These are phyloP conservation scores for Spinacia oleracea DNA, from an alignment of 179 eudicot species.

Conservation along the genomic window DNA sequence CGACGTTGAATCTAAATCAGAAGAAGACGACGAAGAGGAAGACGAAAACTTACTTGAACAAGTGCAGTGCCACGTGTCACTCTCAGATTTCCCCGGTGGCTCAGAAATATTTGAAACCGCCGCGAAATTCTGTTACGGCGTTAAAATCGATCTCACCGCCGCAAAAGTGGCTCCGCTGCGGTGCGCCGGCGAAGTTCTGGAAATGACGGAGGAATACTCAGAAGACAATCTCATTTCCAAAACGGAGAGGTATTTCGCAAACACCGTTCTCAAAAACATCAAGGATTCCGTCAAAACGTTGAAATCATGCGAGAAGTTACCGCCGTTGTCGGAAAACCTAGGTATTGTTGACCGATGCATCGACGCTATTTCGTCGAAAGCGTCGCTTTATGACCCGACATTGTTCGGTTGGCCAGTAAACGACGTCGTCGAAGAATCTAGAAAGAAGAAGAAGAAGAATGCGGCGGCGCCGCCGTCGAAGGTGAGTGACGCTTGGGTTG, in stretches of 20 bases:
- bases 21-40: conserved; percentile 25
- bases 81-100: conserved; percentile 80
- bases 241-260: conserved; percentile 62
- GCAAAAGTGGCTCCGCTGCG: conserved; percentile 70
- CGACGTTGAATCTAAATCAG: conserved; percentile 22
- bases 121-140: conserved; percentile 95
- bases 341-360: conserved; percentile 74
- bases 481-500: conserved; percentile 55
- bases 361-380: conserved; percentile 53
- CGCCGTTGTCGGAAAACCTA: conserved; percentile 63
- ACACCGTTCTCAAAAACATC: conserved; percentile 49
- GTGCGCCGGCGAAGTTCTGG: conserved; percentile 76
- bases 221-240: conserved; percentile 75
- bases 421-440: conserved; percentile 19
- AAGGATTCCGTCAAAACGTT: conserved; percentile 56
- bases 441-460: conserved; percentile 12
- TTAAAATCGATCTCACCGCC: conserved; percentile 66
- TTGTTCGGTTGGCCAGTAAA: conserved; percentile 89
- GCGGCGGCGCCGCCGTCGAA: not conserved
- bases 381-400: conserved; percentile 65
- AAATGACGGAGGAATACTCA: conserved; percentile 83
- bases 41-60: conserved; percentile 30
- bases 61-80: conserved; percentile 41
- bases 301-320: conserved; percentile 55
- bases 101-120: conserved; percentile 74